Evolutionary conservation across 257 asterid species (phyloP), one percentile per base, ranked within the genome.

Genomic region (Fraxinus pennsylvanica): DNA sequence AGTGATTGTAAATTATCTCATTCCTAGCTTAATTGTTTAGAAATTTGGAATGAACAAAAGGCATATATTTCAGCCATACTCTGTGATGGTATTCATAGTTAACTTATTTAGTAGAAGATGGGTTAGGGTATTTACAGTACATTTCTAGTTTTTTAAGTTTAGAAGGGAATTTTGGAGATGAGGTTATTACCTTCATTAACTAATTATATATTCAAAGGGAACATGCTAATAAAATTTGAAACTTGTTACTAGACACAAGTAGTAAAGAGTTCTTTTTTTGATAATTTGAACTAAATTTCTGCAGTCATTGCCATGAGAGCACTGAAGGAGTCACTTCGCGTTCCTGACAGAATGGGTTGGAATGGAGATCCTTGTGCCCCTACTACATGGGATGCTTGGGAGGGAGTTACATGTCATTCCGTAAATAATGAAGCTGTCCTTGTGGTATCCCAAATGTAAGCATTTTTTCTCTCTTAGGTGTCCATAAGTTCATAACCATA

Each of bases 331-430:
- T 93, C 99, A 17, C 94, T 96, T 39, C 90, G 91, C 17, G 88
- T 96, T 68, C 99, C 99, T 0, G 97, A 87, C 39, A 87, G 99
- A 79, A 93, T 96, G 99, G 99, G 99, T 29, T 96, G 99, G 99
- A 94, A 93, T 79, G 99, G 99, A 21, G 99, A 96, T 76, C 98
- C 99, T 8, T 96, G 99, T 84, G 97, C 97, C 47, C 99, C 99
- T 76, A 91, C 99, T 27, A 78, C 87, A 27, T 96, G 98, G 99
- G 99, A 93, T 91, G 97, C 98, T 45, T 96, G 99, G 99, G 99
- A 96, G 82, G 98, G 99, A 79, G 97, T 96, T 75, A 85, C 98
- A 14, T 96, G 99, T 74, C 93, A 79, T 86, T 83, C 89, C 66
- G 77, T 78, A 15, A 89, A 87, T 78, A 82, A 89, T 76, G 94